Evolutionary conservation across 805 yeast genomes (phyloP).

Genomic region (Monosporozyma yasuniensis): DNA sequence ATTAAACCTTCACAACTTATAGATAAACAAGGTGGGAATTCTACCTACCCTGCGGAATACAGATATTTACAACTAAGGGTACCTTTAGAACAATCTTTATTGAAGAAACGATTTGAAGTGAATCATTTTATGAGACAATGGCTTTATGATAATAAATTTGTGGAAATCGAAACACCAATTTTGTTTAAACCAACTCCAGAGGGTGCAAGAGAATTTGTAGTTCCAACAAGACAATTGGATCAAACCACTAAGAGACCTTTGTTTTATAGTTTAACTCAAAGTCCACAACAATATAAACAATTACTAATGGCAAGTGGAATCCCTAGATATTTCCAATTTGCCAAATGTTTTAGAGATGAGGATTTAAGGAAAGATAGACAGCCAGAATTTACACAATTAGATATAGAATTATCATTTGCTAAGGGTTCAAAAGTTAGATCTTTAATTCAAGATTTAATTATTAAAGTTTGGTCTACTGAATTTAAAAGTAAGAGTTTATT

Average conservation of each 20-base stretch:
- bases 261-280: conserved; percentile 90
- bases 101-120: conserved; percentile 49
- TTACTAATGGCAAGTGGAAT: conserved; percentile 91
- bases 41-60: conserved; percentile 60
- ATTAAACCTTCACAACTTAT: conserved; percentile 59
- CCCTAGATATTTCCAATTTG: conserved; percentile 77
- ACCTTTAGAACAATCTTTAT: conserved; percentile 44
- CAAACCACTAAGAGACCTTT: conserved; percentile 9
- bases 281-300: conserved; percentile 97
- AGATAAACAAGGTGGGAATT: conserved; percentile 39
- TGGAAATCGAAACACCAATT: conserved; percentile 87
- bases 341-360: conserved; percentile 93
- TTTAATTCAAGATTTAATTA: conserved; percentile 52
- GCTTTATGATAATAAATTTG: conserved; percentile 42
- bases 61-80: conserved; percentile 74
- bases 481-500: conserved; percentile 28
- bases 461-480: conserved; percentile 43
- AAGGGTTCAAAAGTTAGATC: conserved; percentile 55
- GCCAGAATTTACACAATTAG: conserved; percentile 97
- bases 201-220: conserved; percentile 93
- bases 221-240: conserved; percentile 62
- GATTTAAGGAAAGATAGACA: conserved; percentile 92
- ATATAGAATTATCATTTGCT: conserved; percentile 85
- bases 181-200: conserved; percentile 95
- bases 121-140: conserved; percentile 38